These are phyloP conservation scores for Phytopythium boreale DNA, from an alignment of 352 stramenopile genomes.

Conservation along the genomic window DNA sequence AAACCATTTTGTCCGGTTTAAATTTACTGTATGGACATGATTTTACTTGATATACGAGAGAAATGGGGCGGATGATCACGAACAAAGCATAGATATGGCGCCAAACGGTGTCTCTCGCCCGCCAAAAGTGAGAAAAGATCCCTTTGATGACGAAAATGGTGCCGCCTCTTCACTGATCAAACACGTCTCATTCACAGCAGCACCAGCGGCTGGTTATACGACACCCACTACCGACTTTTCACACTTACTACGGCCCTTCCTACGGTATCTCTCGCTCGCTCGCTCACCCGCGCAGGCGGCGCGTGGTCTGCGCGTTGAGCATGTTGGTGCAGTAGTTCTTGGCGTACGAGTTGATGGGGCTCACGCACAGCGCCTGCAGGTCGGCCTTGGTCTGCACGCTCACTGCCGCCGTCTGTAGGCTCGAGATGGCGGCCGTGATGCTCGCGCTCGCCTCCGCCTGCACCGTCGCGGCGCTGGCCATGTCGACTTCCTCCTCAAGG, in stretches of 20 bases:
- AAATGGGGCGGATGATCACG: neutral
- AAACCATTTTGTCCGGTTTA: neutral
- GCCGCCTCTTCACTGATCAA: too few relatives aligned
- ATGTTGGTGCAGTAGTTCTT: constrained; percentile 36
- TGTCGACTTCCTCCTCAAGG: neutral
- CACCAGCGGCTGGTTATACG: too few relatives aligned
- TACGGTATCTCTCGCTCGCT: too few relatives aligned
- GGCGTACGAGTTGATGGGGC: constrained; percentile 27
- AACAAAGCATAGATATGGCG: neutral
- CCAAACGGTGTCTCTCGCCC: neutral
- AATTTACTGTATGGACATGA: neutral
- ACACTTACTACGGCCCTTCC: too few relatives aligned
- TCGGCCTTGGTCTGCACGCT: constrained; percentile 32
- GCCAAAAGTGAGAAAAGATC: too few relatives aligned
- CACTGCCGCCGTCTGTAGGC: constrained; percentile 20
- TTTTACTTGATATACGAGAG: neutral
- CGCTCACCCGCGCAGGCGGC: constrained; percentile 20
- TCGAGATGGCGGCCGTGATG: constrained; percentile 25
- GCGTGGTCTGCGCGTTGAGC: constrained; percentile 17
- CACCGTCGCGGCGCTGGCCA: constrained; percentile 2
- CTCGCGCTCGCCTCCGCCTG: constrained; percentile 12
- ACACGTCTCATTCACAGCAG: too few relatives aligned
- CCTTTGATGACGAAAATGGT: too few relatives aligned
- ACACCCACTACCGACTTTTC: too few relatives aligned
- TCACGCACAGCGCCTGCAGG: constrained; percentile 20